Evolutionary conservation across 345 rosid species (phyloP).

Genomic region (Barbarea vulgaris): DNA sequence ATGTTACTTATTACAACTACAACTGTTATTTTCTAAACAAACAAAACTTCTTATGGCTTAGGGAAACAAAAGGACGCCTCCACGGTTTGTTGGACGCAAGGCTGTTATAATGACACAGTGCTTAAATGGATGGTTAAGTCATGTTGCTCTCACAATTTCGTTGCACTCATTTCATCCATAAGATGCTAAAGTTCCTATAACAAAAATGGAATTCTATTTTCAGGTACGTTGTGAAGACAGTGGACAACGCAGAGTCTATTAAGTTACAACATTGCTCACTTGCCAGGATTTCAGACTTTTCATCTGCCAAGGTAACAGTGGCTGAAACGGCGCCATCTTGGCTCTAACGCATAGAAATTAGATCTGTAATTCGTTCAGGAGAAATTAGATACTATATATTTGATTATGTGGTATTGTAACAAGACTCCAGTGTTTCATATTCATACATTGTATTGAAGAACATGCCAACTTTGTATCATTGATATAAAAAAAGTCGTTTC

Average conservation of each 20-base stretch:
- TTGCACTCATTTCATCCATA: neutral
- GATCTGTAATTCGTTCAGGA: conserved; percentile 2
- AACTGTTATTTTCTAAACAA: conserved; percentile 4
- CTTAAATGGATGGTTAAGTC: conserved; percentile 88
- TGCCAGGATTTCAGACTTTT: conserved; percentile 61
- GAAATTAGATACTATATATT: neutral
- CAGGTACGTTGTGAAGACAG: conserved; percentile 94
- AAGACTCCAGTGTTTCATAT: neutral
- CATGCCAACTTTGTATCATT: conserved; percentile 22
- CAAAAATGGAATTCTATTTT: conserved; percentile 4
- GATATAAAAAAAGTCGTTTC: conserved; percentile 9
- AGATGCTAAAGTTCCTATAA: conserved; percentile 4
- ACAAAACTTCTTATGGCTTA: conserved; percentile 39
- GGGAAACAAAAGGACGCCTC: conserved; percentile 98
- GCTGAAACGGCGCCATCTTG: conserved; percentile 63
- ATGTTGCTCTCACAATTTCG: neutral
- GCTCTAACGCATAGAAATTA: conserved; percentile 44
- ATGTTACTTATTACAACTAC: conserved; percentile 10
- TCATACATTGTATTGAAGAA: conserved; percentile 3
- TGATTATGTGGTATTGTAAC: conserved; percentile 6
- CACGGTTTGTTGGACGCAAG: conserved; percentile 90
- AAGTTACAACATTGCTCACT: conserved; percentile 90
- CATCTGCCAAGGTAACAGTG: conserved; percentile 46
- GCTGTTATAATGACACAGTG: conserved; percentile 92
- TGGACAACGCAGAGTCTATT: conserved; percentile 90